A percentile compares a stretch with the other conserved stretches of the same genome.
Evolutionary conservation across 2,329 filamentous ascomycete species (phyloP).

Genomic region (Aspergillus bombycis): DNA sequence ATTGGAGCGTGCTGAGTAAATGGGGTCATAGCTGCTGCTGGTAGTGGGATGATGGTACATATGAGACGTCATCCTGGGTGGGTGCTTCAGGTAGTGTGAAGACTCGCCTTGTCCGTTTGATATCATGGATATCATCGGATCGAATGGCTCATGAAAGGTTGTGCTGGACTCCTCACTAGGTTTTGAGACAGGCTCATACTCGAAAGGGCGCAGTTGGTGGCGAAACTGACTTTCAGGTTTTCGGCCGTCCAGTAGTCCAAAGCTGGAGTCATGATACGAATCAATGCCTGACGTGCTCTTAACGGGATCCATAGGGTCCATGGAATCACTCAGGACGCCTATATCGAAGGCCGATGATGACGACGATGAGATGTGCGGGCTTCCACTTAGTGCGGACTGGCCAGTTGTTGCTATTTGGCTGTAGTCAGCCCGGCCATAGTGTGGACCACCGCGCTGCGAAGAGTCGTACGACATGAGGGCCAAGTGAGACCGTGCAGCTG

Average conservation of each 20-base stretch:
- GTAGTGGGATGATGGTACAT: slow-evolving; percentile 27
- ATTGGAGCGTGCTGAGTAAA: slow-evolving; percentile 31
- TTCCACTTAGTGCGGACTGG: slow-evolving; percentile 42
- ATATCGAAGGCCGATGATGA: slow-evolving; percentile 44
- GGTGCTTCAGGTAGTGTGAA: slow-evolving; percentile 31
- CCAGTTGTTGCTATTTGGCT: slow-evolving; percentile 40
- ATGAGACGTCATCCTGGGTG: slow-evolving; percentile 25
- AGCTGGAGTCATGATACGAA: slow-evolving; percentile 38
- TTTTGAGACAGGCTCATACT: slow-evolving; percentile 30
- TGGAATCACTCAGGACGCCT: slow-evolving; percentile 40
- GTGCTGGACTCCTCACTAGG: slow-evolving; percentile 27
- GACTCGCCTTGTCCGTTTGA: slow-evolving; percentile 31
- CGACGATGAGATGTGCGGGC: slow-evolving; percentile 43
- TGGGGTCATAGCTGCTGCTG: slow-evolving; percentile 34
- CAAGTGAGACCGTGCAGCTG: slow-evolving; percentile 35
- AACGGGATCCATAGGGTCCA: slow-evolving; percentile 44
- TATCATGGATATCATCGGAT: slow-evolving; percentile 35
- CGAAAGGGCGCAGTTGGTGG: slow-evolving; percentile 30
- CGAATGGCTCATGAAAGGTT: slow-evolving; percentile 33
- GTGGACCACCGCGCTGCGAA: slow-evolving; percentile 33
- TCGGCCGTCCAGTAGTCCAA: slow-evolving; percentile 26
- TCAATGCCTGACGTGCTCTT: slow-evolving; percentile 37
- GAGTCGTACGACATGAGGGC: slow-evolving; percentile 40
- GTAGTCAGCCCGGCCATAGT: slow-evolving; percentile 39
- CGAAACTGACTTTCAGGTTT: slow-evolving; percentile 30